phyloP scores from a whole-genome alignment of 306 rosid species.

The Myrica gale region DNA sequence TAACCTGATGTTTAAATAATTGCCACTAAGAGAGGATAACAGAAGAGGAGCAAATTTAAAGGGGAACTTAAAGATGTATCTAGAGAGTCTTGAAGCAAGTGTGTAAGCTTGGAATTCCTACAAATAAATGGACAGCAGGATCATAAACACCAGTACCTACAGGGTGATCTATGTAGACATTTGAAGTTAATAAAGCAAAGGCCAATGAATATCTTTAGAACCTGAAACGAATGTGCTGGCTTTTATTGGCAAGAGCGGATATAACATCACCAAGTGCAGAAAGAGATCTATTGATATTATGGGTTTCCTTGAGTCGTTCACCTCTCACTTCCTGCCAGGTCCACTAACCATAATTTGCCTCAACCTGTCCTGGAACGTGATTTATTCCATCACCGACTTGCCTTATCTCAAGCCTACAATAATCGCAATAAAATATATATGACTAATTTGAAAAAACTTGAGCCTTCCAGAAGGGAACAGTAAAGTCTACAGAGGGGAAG shows the following conservation, averaged over 20 bases:
- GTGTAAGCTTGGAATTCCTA: slow-evolving; percentile 98
- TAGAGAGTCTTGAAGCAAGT: slow-evolving; percentile 94
- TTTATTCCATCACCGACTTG: slow-evolving; percentile 89
- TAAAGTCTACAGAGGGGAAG: background rate
- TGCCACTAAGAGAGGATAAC: background rate
- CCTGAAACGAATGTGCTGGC: slow-evolving; percentile 92
- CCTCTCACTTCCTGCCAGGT: slow-evolving; percentile 98
- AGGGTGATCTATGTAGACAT: slow-evolving; percentile 15
- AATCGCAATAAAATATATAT: slow-evolving; percentile 11
- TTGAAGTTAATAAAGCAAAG: slow-evolving; percentile 19
- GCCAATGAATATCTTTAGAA: slow-evolving; percentile 25
- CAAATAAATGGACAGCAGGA: slow-evolving; percentile 27
- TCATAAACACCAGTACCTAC: background rate
- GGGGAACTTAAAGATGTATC: slow-evolving; percentile 46
- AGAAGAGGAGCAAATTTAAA: slow-evolving; percentile 7
- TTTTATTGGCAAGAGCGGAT: slow-evolving; percentile 89
- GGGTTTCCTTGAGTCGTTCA: slow-evolving; percentile 92
- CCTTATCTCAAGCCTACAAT: slow-evolving; percentile 73
- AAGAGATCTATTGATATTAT: slow-evolving; percentile 87
- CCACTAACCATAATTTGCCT: slow-evolving; percentile 96
- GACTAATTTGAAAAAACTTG: slow-evolving; percentile 15
- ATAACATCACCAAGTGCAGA: slow-evolving; percentile 99
- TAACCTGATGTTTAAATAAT: background rate
- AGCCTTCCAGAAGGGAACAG: background rate
- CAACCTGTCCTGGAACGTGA: slow-evolving; percentile 88